These are phyloP conservation scores for Fusarium dlaminii DNA, from an alignment of 2,329 filamentous ascomycete species.

Conservation along the genomic window DNA sequence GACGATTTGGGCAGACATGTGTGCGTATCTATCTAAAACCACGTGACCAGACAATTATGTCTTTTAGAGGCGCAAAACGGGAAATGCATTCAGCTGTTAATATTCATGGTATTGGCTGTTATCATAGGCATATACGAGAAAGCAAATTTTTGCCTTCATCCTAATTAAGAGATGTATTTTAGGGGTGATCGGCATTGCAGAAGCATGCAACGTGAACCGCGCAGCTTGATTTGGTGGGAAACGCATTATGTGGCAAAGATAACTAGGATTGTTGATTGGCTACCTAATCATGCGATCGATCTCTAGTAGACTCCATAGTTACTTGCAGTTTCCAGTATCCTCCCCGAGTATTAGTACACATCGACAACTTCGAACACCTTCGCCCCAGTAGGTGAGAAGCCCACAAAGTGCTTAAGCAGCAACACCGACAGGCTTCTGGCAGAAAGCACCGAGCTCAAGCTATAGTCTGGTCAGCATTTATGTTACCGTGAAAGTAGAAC, in stretches of 20 bases:
- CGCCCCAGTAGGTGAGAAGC: background rate
- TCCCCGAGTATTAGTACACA: background rate
- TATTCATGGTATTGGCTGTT: no score
- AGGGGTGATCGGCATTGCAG: no score
- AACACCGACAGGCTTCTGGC: background rate
- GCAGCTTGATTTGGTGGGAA: background rate
- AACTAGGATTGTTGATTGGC: background rate
- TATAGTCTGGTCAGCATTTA: background rate
- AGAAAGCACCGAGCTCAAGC: background rate
- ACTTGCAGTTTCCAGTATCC: background rate
- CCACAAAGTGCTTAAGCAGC: background rate
- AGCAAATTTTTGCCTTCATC: no score
- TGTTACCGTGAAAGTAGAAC: rapidly evolving
- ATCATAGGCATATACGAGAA: no score
- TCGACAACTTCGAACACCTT: background rate
- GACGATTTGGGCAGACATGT: background rate
- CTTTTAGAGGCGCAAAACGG: background rate
- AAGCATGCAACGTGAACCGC: no score
- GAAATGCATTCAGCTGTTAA: no score
- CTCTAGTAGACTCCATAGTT: no score
- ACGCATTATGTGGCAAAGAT: background rate
- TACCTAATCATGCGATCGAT: background rate
- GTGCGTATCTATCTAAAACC: background rate
- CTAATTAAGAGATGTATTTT: no score
- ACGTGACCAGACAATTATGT: background rate